Base-by-base conservation (phyloP, 441 rosid species). In the Breynia disticha region DNA sequence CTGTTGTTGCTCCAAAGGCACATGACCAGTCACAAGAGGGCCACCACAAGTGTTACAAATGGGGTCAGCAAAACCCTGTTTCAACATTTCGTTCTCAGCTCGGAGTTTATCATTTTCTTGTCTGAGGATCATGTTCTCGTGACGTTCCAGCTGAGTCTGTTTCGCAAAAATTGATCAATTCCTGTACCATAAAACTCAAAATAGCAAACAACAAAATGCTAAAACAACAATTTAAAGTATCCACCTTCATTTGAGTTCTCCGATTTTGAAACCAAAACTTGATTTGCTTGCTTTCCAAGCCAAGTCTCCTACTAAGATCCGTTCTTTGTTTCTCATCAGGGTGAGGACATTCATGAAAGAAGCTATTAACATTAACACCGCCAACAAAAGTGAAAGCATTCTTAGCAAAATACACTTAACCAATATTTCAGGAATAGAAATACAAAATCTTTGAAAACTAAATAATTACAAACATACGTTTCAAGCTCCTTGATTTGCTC, bases 261-360 rank as follows among this genome's bases (percentile, higher is more conserved):
- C 91, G 81, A 62, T 90, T 90, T 56, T 90, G 97, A 52, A 90
- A 90, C 97, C 97, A 90, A 64, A 87, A 87, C 54, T 90, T 90
- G 60, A 90, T 81, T 67, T 90, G 97, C 28, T 76, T 78, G 54
- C 72, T 78, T 59, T 87, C 93, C 54, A 90, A 68, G 61, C 82
- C 77, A 53, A 90, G 87, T 54, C 78, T 59, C 54, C 73, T 79
- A 65, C 97, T 80, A 5, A 90, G 90, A 51, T 87, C 95, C 54
- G 63, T 55, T 59, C 97, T 82, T 58, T 82, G 96, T 48, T 85
- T 83, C 61, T 90, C 97, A 50, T 85, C 95, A 8, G 95, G 97
- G 69, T 90, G 95, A 62, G 96, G 95, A 60, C 89, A 83, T 75
- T 85, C 88, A 72, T 85, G 81, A 37, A 87, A 90, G 63, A 83